Evolutionary conservation across 441 rosid genomes (phyloP).

Genomic region (Aleurites moluccanus): DNA sequence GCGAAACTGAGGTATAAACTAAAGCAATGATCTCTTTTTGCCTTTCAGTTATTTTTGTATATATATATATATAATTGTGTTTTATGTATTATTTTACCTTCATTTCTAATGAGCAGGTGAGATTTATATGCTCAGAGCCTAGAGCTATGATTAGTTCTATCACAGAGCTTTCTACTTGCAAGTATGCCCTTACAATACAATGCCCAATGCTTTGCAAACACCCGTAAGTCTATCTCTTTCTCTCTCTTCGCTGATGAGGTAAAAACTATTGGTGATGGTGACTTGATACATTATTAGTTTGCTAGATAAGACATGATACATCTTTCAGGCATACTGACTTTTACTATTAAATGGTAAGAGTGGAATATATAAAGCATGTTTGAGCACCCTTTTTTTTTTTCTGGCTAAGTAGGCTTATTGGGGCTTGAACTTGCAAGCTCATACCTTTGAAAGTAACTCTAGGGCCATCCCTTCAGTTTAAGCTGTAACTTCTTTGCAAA

Average conservation of each 20-base stretch:
- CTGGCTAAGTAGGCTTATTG: no score
- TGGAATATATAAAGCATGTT: neutral
- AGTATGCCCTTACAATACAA: constrained; percentile 84
- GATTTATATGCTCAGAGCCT: constrained; percentile 91
- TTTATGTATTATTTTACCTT: neutral
- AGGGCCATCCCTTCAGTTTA: neutral
- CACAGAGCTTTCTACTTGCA: constrained; percentile 97
- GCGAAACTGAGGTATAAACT: constrained; percentile 77
- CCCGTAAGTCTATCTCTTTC: constrained; percentile 52
- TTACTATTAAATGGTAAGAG: neutral
- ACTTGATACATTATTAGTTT: no score
- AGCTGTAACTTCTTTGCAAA: neutral
- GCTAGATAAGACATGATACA: neutral
- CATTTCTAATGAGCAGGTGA: constrained; percentile 55
- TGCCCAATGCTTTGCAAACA: constrained; percentile 88
- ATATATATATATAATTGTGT: neutral
- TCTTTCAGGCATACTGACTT: neutral
- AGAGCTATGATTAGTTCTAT: constrained; percentile 86
- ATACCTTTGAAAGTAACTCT: neutral
- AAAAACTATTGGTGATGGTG: neutral
- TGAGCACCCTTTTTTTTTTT: neutral
- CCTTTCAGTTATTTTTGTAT: neutral
- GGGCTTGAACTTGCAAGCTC: no score
- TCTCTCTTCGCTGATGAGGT: neutral
- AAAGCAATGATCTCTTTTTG: neutral